Conservation (phyloP, 352 stramenopile genomes). For the Phytophthora melonis region DNA sequence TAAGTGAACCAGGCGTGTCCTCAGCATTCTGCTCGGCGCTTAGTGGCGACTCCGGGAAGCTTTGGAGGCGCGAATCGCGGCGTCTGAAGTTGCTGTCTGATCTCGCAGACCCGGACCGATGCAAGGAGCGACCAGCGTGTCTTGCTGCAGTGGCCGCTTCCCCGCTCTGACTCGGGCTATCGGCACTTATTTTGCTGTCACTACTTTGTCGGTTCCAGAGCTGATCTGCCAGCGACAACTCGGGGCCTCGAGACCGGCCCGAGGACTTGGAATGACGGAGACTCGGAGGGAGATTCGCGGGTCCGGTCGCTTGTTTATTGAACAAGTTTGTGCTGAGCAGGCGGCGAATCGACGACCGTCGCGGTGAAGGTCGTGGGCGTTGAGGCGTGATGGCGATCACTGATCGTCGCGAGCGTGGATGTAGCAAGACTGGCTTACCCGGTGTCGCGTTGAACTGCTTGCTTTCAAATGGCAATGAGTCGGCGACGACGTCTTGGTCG, state of each 20-base stretch:
- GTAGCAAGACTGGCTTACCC: not conserved
- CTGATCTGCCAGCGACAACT: not conserved
- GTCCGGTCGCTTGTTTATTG: not conserved
- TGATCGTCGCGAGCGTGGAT: not conserved
- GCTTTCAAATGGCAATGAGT: not conserved
- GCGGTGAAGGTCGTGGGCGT: not conserved
- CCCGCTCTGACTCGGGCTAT: not conserved
- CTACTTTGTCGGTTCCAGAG: not conserved
- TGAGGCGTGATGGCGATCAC: not conserved
- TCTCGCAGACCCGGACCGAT: not conserved
- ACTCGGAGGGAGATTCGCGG: not conserved
- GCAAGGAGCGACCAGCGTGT: not conserved
- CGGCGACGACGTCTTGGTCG: not conserved
- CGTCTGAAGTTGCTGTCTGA: not conserved
- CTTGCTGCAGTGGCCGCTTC: not conserved
- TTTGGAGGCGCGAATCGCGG: not conserved
- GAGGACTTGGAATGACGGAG: not conserved
- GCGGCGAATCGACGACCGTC: not conserved
- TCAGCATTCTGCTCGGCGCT: not conserved
- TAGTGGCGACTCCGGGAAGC: not conserved
- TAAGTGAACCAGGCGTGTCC: not conserved
- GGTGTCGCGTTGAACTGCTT: not conserved
- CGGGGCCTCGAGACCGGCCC: not conserved
- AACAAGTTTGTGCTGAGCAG: not conserved
- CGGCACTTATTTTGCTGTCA: not conserved